Conservation (phyloP, 2,329 filamentous ascomycete species). For the Fusarium equiseti region DNA sequence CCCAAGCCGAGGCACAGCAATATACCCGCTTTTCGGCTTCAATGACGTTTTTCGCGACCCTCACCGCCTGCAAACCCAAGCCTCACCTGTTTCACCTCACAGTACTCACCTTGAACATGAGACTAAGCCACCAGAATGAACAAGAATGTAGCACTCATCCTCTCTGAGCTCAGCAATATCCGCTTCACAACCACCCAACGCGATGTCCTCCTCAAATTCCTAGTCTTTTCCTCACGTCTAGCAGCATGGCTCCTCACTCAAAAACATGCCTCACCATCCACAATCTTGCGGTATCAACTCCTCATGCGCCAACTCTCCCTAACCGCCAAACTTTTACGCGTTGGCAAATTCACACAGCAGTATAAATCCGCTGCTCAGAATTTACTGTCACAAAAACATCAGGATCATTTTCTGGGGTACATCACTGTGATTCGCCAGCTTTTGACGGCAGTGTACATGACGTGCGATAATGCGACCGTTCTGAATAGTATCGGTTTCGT, state of each 20-base stretch:
- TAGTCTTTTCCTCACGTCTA: conserved; percentile 16
- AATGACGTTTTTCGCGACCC: conserved; percentile 12
- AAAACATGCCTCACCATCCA: conserved; percentile 1
- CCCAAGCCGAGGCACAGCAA: conserved; percentile 2
- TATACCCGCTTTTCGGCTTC: neutral
- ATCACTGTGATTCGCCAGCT: conserved; percentile 22
- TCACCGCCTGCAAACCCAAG: neutral
- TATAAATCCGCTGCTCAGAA: neutral
- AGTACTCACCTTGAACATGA: neutral
- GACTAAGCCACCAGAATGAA: neutral
- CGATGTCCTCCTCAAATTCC: conserved; percentile 16
- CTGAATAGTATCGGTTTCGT: conserved; percentile 31
- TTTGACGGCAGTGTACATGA: conserved; percentile 16
- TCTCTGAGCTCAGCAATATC: neutral
- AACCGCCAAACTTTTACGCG: conserved; percentile 12
- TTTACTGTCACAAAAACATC: neutral
- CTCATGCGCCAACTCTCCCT: conserved; percentile 22
- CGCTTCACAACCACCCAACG: conserved; percentile 10
- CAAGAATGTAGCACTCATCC: neutral
- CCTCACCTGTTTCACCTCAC: neutral
- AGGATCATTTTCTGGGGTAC: conserved; percentile 15
- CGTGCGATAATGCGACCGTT: conserved; percentile 21
- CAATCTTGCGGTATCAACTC: neutral
- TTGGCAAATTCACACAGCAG: conserved; percentile 10
- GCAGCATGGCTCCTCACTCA: conserved; percentile 9